Percentiles rank a stretch among this genome's conserved stretches.
Conservation (phyloP, 768 basidiomycete genomes). For the Boletus edulis region DNA sequence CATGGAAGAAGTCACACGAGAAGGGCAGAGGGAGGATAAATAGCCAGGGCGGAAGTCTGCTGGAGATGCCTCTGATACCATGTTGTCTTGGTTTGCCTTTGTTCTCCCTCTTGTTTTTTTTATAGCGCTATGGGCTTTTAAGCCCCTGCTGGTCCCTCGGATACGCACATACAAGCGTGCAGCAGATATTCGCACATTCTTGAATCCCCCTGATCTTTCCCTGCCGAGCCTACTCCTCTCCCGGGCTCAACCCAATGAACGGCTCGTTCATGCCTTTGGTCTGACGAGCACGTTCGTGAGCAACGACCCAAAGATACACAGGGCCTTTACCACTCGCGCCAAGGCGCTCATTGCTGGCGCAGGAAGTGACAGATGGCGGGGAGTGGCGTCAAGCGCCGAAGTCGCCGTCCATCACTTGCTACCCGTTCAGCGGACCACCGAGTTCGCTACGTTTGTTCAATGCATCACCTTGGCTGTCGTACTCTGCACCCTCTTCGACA, state of each 20-base stretch:
- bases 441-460: slow-evolving; percentile 43
- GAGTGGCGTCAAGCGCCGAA: slow-evolving; percentile 14
- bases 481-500: slow-evolving; percentile 39
- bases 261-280: slow-evolving; percentile 27
- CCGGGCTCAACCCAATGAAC: slow-evolving; percentile 19
- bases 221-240: slow-evolving; percentile 16
- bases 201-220: slow-evolving; percentile 15
- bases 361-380: slow-evolving; percentile 14
- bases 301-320: slow-evolving; percentile 29
- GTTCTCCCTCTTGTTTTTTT: neutral
- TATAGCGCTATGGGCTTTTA: neutral
- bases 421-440: neutral
- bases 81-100: neutral
- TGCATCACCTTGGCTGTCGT: slow-evolving; percentile 42
- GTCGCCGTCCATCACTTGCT: slow-evolving; percentile 14
- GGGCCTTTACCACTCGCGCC: slow-evolving; percentile 19
- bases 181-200: neutral
- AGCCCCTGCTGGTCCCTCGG: neutral
- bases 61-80: neutral
- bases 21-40: slow-evolving; percentile 3
- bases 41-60: neutral
- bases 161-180: slow-evolving; percentile 11
- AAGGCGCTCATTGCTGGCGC: slow-evolving; percentile 17
- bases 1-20: neutral
- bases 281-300: slow-evolving; percentile 55